Evolutionary conservation across 176 grass and related monocot species (phyloP).

Genomic region (Musa troglodytarum): DNA sequence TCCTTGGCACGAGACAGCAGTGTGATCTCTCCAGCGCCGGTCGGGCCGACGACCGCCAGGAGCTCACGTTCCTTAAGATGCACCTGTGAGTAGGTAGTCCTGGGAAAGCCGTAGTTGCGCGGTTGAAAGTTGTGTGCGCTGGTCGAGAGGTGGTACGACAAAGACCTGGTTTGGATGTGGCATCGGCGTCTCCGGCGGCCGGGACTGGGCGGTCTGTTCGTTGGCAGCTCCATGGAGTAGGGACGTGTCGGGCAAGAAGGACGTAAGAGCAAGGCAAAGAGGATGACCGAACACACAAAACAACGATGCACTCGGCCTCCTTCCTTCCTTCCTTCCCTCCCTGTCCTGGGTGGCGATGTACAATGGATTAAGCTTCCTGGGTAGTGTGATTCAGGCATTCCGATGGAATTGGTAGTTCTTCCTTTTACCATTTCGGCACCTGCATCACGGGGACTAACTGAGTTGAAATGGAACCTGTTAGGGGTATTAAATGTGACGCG

Average conservation of each 20-base stretch:
- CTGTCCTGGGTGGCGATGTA: too few species aligned
- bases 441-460: background rate
- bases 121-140: background rate
- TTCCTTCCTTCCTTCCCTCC: too few species aligned
- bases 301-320: too few species aligned
- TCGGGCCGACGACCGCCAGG: constrained; percentile 73
- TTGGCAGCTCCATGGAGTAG: constrained; percentile 36
- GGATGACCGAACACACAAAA: too few species aligned
- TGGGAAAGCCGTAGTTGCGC: background rate
- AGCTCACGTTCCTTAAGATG: constrained; percentile 28
- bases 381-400: too few species aligned
- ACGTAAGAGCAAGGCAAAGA: too few species aligned
- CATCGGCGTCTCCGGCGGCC: constrained; percentile 37
- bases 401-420: too few species aligned
- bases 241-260: too few species aligned
- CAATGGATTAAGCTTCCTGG: background rate
- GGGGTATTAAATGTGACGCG: too few species aligned
- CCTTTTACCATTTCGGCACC: background rate
- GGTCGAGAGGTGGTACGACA: constrained; percentile 48
- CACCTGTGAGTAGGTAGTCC: background rate
- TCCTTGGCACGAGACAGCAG: constrained; percentile 60
- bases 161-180: constrained; percentile 49
- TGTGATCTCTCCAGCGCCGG: constrained; percentile 75
- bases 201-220: background rate
- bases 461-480: too few species aligned